A percentile compares a stretch with the other conserved stretches of the same genome.
Evolutionary conservation across 228 moss, liverwort and hornwort genomes (phyloP).

Genomic region (Sphagnum fallax): DNA sequence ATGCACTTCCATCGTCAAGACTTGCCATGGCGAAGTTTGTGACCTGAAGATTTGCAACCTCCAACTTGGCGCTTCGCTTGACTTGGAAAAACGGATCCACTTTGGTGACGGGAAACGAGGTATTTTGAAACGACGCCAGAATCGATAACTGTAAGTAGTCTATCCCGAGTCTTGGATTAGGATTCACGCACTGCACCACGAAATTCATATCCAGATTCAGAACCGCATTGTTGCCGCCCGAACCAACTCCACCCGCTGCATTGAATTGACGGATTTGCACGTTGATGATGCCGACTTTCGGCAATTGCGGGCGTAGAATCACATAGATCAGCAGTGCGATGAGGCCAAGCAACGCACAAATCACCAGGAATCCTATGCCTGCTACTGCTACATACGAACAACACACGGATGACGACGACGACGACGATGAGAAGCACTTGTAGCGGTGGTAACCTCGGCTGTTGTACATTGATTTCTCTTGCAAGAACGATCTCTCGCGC

Average conservation of each 20-base stretch:
- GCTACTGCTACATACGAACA: too few relatives aligned
- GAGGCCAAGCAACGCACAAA: constrained; percentile 11
- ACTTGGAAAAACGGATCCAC: constrained; percentile 16
- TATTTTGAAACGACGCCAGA: constrained; percentile 24
- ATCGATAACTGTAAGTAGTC: constrained; percentile 20
- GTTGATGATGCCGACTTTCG: constrained; percentile 10
- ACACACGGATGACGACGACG: too few relatives aligned
- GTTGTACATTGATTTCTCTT: too few relatives aligned
- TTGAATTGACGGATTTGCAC: constrained; percentile 27
- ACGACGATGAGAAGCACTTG: too few relatives aligned
- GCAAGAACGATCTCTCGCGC: too few relatives aligned
- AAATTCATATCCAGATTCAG: constrained; percentile 28
- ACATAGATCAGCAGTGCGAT: constrained; percentile 26
- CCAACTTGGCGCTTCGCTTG: constrained; percentile 8
- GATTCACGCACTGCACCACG: constrained; percentile 16
- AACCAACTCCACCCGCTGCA: constrained; percentile 11
- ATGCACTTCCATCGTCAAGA: constrained; percentile 15
- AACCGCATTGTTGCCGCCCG: constrained; percentile 17
- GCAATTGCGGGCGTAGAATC: constrained; percentile 12
- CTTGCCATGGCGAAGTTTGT: constrained; percentile 21
- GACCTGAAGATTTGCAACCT: constrained; percentile 14
- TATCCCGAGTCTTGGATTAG: constrained; percentile 17
- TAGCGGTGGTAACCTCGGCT: too few relatives aligned
- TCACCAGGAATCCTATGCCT: too few relatives aligned
- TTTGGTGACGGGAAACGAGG: constrained; percentile 18